Base-by-base conservation (phyloP, 1,284 basidiomycete genomes). In the Trametes polyzona region DNA sequence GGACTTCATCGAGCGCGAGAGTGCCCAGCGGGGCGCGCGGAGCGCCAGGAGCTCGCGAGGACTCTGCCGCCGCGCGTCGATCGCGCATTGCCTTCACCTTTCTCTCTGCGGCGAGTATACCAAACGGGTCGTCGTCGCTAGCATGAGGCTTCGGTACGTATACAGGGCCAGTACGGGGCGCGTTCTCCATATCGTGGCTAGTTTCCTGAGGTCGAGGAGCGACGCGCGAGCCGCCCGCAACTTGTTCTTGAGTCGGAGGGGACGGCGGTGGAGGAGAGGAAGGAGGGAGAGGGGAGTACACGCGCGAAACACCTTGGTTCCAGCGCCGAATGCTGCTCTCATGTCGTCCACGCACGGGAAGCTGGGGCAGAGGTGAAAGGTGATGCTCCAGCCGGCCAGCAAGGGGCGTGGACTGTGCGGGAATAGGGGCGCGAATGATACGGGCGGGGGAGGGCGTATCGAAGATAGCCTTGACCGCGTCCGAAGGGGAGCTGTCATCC, bases 91-190 rank as follows among this genome's bases (percentile, higher is more conserved):
- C 65, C 63, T 75, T 77, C 43, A 79, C 51, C 19, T 71, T 70
- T 26, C 69, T 65, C 64, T 80, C 79, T 0, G 74, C 70, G 8
- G 75, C 77, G 17, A 78, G 61, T 24, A 80, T 73, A 0, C 78
- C 78, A 52, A 80, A 80, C 1, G 78, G 79, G 37, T 81, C 79
- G 32, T 70, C 66, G 17, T 61, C 58, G 44, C 51, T 65, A 40
- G 17, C 52, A 32, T 24, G 24, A 27, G 54, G 41, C 17, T 55
- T 42, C 16, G 43, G 52, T 29, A 53, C 54, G 27, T 54, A 47
- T 41, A 61, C 23, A 10, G 46, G 21, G 10, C 50, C 52, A 40
- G 47, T 44, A 52, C 59, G 21, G 47, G 62, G 47, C 51, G 58
- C n/a, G 11, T 63, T 62, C 36, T 61, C 59, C 40, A 59, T 59